Base-by-base conservation (phyloP, 805 yeast genomes). In the Wickerhamiella qilinensis region DNA sequence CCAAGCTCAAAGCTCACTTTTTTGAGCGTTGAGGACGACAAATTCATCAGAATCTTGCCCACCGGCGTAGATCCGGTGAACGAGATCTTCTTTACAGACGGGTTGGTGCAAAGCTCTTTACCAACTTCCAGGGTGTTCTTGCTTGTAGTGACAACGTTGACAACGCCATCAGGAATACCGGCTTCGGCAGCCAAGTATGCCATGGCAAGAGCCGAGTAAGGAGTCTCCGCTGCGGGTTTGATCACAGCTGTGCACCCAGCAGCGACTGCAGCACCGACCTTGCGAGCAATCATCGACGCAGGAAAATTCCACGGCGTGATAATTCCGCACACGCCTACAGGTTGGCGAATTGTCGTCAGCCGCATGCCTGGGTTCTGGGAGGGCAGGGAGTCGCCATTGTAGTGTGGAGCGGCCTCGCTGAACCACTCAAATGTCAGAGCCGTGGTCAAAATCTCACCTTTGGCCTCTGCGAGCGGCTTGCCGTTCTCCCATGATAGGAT, bases 391-490 rank as follows among this genome's bases (percentile, higher is more conserved):
- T 75, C 77, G n/a, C 88, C 91, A 38, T 71, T 61, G 20, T 70
- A 56, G 48, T 84, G 67, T 30, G 84, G 80, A 6, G 88, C 88
- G 36, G 51, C 51, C 55, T 79, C 91, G 24, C 93, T 67, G 53
- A 75, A 86, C 95, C 96, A 86, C 53, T 83, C 85, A 55, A 82
- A 79, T 57, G 79, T 85, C 5, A 81, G 70, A 1, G 83, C 77
- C 8, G 79, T 76, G 47, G 75, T 74, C 36, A 47, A 41, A 21
- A 79, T 66, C 54, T 80, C 91, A 4, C 85, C 86, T 36, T 59
- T 53, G n/a, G 88, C 76, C 53, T 80, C 91, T 1, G 72, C 67
- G 12, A 66, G 57, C 1, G 86, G 70, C 56, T 80, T 80, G 27
- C 93, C 93, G 53, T 80, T 81, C 52, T 80, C 93, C 44, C 71